Base-by-base conservation (phyloP, 192 early-diverging fungal species). In the Gaertneriomyces semiglobifer region DNA sequence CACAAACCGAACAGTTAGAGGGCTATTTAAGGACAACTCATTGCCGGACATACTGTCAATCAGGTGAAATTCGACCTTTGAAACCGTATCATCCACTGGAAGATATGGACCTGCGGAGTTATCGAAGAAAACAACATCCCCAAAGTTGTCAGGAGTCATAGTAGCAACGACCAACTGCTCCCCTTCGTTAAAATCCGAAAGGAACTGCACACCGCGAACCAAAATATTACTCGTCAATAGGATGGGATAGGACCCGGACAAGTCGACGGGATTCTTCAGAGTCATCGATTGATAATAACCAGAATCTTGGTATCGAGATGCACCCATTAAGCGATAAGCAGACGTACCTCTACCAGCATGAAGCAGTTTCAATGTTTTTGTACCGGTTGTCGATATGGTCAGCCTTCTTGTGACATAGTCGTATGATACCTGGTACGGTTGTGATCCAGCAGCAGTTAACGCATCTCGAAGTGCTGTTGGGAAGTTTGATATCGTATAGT, bases 321-420 rank as follows among this genome's bases (percentile, higher is more conserved):
- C 60, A 4, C 66, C 66, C 18, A 68, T 8, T 7, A 68, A 46
- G 9, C 7, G 8, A 39, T 45, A 68, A 9, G 66, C 66, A 11
- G 66, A 47, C 39, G 66, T 60, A 9, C 66, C 66, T 6, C 58
- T 7, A 10, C 25, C 10, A 8, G 45, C 55, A 14, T 48, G 40
- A 43, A 68, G 41, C 8, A 68, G 53, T 44, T 68, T 68, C 25
- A 60, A 68, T n/a, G n/a, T n/a, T n/a, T n/a, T n/a, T 8, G 8
- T 9, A 19, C n/a, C 19, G 8, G n/a, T 33, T 12, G 55, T 10
- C 9, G 55, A 56, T 9, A 56, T 33, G 19, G 55, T 56, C 9
- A 56, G 19, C 9, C 55, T 8, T 19, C 25, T 8, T 9, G 55
- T 11, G 55, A 56, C 19, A 11, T 8, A 19, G 14, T 14, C 14